phyloP scores from a whole-genome alignment of 2,329 filamentous ascomycete genomes.

The Penicillium sclerotigenum region DNA sequence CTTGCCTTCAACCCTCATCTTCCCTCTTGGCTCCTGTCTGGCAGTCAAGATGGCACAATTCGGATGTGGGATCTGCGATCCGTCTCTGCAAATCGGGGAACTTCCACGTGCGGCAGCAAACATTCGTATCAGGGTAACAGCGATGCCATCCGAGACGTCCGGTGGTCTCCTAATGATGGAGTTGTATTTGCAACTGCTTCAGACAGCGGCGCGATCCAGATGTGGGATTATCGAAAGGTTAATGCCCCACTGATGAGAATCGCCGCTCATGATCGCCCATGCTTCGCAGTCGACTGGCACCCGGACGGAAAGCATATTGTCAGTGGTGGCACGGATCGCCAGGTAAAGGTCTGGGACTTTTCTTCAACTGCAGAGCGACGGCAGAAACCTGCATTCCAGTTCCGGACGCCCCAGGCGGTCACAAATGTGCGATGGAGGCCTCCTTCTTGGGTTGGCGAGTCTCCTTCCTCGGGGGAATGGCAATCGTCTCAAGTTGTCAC shows the following conservation, averaged over 20 bases:
- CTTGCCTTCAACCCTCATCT: slow-evolving; percentile 63
- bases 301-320: slow-evolving; percentile 63
- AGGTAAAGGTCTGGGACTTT: slow-evolving; percentile 64
- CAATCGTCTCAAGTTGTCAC: slow-evolving; percentile 62
- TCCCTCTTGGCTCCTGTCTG: slow-evolving; percentile 60
- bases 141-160: slow-evolving; percentile 61
- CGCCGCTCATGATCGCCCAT: slow-evolving; percentile 59
- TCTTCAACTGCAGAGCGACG: slow-evolving; percentile 53
- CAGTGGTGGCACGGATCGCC: slow-evolving; percentile 61
- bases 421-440: slow-evolving; percentile 62
- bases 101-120: slow-evolving; percentile 54
- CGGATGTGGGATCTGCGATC: slow-evolving; percentile 63
- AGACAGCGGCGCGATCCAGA: slow-evolving; percentile 61
- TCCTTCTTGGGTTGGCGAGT: slow-evolving; percentile 54
- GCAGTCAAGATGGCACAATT: slow-evolving; percentile 63
- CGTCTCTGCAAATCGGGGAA: slow-evolving; percentile 47
- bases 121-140: slow-evolving; percentile 56
- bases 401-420: slow-evolving; percentile 61
- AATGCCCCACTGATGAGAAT: slow-evolving; percentile 58
- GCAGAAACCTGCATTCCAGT: slow-evolving; percentile 57
- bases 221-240: slow-evolving; percentile 61
- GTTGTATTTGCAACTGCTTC: slow-evolving; percentile 63
- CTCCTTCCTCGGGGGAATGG: slow-evolving; percentile 51
- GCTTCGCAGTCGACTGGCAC: slow-evolving; percentile 65
- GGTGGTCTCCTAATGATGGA: slow-evolving; percentile 63